phyloP scores from a whole-genome alignment of 306 rosid genomes.

The Glycyrrhiza uralensis region DNA sequence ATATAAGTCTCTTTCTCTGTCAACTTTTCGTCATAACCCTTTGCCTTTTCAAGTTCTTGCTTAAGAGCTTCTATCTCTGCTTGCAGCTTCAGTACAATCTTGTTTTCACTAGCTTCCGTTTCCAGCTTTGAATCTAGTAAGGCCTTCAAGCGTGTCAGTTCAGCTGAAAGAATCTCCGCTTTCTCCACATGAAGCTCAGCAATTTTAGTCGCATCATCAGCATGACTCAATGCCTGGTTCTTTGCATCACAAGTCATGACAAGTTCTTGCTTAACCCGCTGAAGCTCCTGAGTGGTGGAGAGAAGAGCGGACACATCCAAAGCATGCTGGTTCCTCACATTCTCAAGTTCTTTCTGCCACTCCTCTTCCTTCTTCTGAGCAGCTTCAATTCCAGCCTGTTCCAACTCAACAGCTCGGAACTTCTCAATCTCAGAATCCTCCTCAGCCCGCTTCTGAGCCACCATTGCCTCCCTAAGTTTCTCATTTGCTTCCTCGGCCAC shows the following conservation, averaged over 20 bases:
- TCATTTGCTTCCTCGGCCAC: conserved; percentile 77
- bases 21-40: conserved; percentile 48
- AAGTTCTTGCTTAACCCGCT: conserved; percentile 73
- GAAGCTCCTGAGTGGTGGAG: conserved; percentile 82
- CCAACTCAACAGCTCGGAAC: conserved; percentile 92
- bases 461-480: conserved; percentile 80
- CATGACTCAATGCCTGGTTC: conserved; percentile 90
- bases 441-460: conserved; percentile 87
- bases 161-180: conserved; percentile 72
- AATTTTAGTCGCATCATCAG: conserved; percentile 87
- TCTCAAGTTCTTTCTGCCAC: conserved; percentile 81
- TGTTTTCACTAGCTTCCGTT: conserved; percentile 57
- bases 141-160: conserved; percentile 59
- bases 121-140: conserved; percentile 76
- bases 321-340: conserved; percentile 82
- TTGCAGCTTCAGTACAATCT: conserved; percentile 48
- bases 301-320: conserved; percentile 76
- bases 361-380: conserved; percentile 80
- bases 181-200: conserved; percentile 84
- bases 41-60: conserved; percentile 60
- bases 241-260: conserved; percentile 82
- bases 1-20: conserved; percentile 57
- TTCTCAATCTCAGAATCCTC: conserved; percentile 90
- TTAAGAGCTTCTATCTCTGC: conserved; percentile 59
- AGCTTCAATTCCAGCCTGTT: conserved; percentile 91